Conservation (phyloP, 75 land plant genomes). For the Chamaecyparis obtusa region DNA sequence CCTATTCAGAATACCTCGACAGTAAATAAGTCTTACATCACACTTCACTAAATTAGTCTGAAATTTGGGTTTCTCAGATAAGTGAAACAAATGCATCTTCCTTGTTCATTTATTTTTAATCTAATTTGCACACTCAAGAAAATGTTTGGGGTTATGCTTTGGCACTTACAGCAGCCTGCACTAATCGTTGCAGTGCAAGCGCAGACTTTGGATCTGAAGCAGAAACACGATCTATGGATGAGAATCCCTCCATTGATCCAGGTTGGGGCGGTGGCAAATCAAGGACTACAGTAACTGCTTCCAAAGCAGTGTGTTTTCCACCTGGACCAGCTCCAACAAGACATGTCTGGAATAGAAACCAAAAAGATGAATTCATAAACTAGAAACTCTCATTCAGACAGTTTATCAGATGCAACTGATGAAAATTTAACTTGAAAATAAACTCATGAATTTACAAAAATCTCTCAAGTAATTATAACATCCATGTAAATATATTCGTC, state of each 20-base stretch:
- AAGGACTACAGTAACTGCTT: conserved; percentile 97
- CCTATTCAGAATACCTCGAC: not conserved
- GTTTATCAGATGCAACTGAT: not conserved
- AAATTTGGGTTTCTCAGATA: not conserved
- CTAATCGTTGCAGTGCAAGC: conserved; percentile 84
- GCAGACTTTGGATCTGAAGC: conserved; percentile 99
- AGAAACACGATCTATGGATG: conserved; percentile 69
- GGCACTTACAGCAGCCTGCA: conserved; percentile 92
- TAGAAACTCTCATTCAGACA: not conserved
- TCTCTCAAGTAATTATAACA: not conserved
- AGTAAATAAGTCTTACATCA: not conserved
- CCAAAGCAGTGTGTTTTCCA: conserved; percentile 97
- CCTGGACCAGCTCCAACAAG: conserved; percentile 96
- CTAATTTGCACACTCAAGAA: not conserved
- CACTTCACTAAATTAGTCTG: not conserved
- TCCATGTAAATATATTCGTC: not conserved
- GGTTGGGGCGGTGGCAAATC: conserved; percentile 98
- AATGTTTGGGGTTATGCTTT: not conserved
- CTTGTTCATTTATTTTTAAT: not conserved
- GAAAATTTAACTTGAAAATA: not conserved
- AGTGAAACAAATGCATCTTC: not conserved
- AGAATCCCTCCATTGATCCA: conserved; percentile 59
- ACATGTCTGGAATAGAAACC: conserved; percentile 67
- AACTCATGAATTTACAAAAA: not conserved
- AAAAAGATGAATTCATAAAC: conserved; percentile 1